These are phyloP conservation scores for Cystobasidium ongulense DNA, from an alignment of 768 basidiomycete genomes.

Conservation along the genomic window DNA sequence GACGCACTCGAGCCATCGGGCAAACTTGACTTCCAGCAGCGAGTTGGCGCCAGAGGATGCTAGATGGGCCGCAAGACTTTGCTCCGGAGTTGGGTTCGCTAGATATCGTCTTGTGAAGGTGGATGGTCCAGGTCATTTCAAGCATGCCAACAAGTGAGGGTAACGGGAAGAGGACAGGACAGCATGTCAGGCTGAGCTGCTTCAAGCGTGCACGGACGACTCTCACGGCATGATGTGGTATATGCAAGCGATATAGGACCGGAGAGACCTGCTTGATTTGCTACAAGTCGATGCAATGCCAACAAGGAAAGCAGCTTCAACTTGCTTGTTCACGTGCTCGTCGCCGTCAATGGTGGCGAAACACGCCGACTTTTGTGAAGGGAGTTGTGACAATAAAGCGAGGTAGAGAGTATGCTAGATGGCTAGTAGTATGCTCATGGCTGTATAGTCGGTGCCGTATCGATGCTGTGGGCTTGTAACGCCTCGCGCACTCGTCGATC, in stretches of 20 bases:
- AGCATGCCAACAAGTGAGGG: neutral
- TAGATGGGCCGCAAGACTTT: conserved; percentile 7
- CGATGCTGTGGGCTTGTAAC: too few relatives aligned
- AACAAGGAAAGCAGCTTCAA: neutral
- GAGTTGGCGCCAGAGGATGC: neutral
- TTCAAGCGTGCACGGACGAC: neutral
- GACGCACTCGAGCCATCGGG: conserved; percentile 19
- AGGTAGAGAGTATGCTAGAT: too few relatives aligned
- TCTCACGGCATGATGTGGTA: neutral
- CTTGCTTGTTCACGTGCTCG: neutral
- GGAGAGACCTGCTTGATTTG: too few relatives aligned
- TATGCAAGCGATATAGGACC: too few relatives aligned
- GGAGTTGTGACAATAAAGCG: too few relatives aligned
- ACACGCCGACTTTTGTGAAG: neutral
- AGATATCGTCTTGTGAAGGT: neutral
- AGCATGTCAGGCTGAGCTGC: neutral
- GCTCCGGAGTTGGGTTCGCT: conserved; percentile 4
- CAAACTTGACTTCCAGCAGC: neutral
- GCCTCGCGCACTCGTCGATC: too few relatives aligned
- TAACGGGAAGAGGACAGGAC: neutral
- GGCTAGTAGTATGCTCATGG: too few relatives aligned
- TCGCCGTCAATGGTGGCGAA: neutral
- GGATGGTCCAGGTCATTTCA: neutral
- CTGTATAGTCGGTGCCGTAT: too few relatives aligned
- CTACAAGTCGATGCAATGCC: too few relatives aligned